Evolutionary conservation across 2,329 filamentous ascomycete species (phyloP).

Genomic region (Aureobasidium vineae): DNA sequence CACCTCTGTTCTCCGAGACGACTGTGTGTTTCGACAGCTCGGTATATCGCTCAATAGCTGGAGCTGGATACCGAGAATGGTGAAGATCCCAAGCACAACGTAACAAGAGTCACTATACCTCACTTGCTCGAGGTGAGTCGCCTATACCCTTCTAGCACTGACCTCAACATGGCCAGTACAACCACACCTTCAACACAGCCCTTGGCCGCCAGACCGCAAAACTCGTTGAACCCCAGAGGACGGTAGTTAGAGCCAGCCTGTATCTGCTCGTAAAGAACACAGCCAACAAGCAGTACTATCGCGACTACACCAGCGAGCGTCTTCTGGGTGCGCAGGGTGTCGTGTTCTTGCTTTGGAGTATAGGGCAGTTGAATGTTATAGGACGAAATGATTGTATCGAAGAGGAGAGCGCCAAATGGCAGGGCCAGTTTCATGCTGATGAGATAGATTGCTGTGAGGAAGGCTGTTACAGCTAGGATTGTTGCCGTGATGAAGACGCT

Average conservation of each 20-base stretch:
- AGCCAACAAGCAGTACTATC: not conserved
- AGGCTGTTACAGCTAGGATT: not conserved
- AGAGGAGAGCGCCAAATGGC: not conserved
- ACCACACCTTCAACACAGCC: not conserved
- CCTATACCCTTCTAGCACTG: not conserved
- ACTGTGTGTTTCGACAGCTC: too few species aligned
- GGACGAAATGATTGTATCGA: not conserved
- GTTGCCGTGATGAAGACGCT: not conserved
- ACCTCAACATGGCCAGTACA: not conserved
- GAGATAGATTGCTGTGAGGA: not conserved
- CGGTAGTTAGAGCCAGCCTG: not conserved
- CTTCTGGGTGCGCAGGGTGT: not conserved
- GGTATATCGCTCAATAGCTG: too few species aligned
- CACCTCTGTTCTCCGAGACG: too few species aligned
- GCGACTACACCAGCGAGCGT: not conserved
- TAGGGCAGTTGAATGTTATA: not conserved
- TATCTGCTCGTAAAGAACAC: not conserved
- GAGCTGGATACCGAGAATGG: too few species aligned
- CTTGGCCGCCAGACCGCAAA: not conserved
- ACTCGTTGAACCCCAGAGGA: not conserved
- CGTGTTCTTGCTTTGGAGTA: not conserved
- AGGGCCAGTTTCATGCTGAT: not conserved
- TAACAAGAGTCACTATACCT: too few species aligned
- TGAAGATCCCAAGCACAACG: too few species aligned
- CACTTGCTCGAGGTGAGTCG: not conserved